These are phyloP conservation scores for Salvia rosmarinus DNA, from an alignment of 257 asterid genomes.

Conservation along the genomic window DNA sequence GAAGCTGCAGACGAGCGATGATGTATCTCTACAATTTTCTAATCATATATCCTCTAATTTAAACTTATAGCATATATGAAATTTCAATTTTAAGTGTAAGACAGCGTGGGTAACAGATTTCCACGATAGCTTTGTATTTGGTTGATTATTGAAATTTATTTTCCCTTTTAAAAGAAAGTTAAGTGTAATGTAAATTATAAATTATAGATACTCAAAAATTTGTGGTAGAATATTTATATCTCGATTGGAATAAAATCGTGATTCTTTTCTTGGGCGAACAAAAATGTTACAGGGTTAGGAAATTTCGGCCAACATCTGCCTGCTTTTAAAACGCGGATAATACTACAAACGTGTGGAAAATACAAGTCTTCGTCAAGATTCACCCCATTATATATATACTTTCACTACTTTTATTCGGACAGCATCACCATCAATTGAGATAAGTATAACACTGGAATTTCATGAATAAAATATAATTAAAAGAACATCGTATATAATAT, in stretches of 20 bases:
- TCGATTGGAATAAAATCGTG: neutral
- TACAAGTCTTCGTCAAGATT: slow-evolving; percentile 20
- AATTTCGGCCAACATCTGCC: neutral
- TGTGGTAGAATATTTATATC: neutral
- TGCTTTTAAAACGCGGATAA: slow-evolving; percentile 21
- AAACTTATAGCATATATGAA: neutral
- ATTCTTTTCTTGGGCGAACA: neutral
- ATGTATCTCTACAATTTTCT: neutral
- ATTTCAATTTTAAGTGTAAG: neutral
- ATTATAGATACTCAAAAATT: too few relatives aligned
- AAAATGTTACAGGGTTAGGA: neutral
- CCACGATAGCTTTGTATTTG: too few relatives aligned
- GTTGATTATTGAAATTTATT: too few relatives aligned
- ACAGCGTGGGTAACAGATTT: neutral
- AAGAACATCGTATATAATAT: neutral
- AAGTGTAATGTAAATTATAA: too few relatives aligned
- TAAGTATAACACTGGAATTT: too few relatives aligned
- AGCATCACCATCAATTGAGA: too few relatives aligned
- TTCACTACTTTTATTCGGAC: neutral
- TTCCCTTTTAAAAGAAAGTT: too few relatives aligned
- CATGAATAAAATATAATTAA: neutral
- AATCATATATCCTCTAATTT: too few relatives aligned
- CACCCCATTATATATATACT: neutral
- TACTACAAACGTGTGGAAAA: neutral
- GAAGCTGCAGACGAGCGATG: slow-evolving; percentile 31